Evolutionary conservation across 148 eudicot species (phyloP).

Genomic region (Dianthus caryophyllus): DNA sequence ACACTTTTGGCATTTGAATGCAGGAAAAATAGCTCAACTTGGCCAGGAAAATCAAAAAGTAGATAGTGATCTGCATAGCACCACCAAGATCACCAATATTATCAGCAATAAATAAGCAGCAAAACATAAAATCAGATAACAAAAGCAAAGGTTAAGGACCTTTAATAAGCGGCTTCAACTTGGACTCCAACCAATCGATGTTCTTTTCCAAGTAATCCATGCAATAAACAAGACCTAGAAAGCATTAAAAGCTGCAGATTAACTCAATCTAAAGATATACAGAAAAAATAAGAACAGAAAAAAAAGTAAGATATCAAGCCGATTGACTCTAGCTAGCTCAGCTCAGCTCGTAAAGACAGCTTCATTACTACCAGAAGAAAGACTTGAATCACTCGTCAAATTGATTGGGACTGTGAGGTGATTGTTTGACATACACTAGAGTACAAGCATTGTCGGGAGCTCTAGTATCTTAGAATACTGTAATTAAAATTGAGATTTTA

Average conservation of each 20-base stretch:
- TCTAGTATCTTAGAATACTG: background rate
- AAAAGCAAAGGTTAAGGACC: constrained; percentile 35
- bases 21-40: constrained; percentile 94
- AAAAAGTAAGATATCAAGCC: background rate
- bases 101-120: background rate
- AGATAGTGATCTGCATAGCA: constrained; percentile 85
- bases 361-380: background rate
- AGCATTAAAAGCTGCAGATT: constrained; percentile 5
- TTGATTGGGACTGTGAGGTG: background rate
- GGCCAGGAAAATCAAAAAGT: constrained; percentile 97
- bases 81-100: background rate
- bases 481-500: background rate
- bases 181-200: constrained; percentile 88
- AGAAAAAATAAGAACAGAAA: background rate
- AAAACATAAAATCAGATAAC: background rate
- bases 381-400: background rate
- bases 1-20: constrained; percentile 73
- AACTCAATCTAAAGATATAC: background rate
- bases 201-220: constrained; percentile 97
- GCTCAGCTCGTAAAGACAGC: background rate
- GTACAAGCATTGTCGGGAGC: background rate
- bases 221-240: constrained; percentile 87
- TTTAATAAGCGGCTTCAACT: constrained; percentile 78
- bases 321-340: background rate
- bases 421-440: background rate